Evolutionary conservation across 441 rosid species (phyloP).

Genomic region (Populus hybrid): DNA sequence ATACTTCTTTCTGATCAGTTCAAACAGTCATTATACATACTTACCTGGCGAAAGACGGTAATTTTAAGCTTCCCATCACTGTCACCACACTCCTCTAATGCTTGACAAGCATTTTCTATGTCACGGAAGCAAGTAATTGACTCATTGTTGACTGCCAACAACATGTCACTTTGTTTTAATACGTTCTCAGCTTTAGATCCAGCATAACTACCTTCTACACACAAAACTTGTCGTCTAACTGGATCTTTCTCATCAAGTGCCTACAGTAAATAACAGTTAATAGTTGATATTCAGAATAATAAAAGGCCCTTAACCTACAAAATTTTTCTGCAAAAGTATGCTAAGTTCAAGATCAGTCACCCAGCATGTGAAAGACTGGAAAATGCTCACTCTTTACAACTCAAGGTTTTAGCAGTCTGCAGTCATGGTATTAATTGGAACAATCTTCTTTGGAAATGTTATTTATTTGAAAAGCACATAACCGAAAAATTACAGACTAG

Average conservation of each 20-base stretch:
- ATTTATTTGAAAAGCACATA: neutral
- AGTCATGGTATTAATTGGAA: neutral
- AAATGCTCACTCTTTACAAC: neutral
- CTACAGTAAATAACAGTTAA: conserved; percentile 33
- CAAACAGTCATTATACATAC: neutral
- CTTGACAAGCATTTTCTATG: conserved; percentile 87
- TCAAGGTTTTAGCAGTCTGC: neutral
- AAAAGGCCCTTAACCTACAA: neutral
- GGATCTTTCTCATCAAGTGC: conserved; percentile 93
- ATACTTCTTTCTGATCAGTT: neutral
- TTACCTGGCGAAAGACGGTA: conserved; percentile 88
- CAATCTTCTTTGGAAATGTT: neutral
- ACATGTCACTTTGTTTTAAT: conserved; percentile 96
- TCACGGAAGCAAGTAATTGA: conserved; percentile 94
- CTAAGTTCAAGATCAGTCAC: neutral
- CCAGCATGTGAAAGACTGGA: neutral
- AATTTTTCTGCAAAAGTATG: neutral
- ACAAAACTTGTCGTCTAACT: conserved; percentile 75
- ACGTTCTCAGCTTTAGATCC: conserved; percentile 92
- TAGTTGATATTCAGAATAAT: conserved; percentile 6
- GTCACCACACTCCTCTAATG: conserved; percentile 47
- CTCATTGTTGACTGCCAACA: conserved; percentile 86
- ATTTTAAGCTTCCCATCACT: conserved; percentile 64
- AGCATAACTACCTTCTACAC: conserved; percentile 91
- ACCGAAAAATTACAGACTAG: neutral